A percentile compares a stretch with the other conserved stretches of the same genome.
Evolutionary conservation across 2,329 filamentous ascomycete genomes (phyloP).

Genomic region (Hansfordia pulvinata): DNA sequence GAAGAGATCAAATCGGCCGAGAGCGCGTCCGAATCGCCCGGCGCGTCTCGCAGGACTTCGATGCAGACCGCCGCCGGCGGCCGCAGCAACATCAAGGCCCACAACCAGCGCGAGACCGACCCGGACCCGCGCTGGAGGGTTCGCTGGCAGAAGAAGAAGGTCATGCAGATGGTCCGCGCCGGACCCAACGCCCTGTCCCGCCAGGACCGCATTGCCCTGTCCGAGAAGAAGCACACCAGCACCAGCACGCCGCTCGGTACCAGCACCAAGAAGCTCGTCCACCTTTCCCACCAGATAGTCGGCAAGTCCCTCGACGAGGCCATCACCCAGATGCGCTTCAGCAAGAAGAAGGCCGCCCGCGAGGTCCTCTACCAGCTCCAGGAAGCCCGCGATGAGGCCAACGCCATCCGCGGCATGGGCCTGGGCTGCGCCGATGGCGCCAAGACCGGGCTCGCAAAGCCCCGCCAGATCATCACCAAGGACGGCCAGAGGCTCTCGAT

Average conservation of each 20-base stretch:
- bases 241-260: conserved; percentile 69
- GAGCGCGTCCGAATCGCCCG: conserved; percentile 5
- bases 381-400: conserved; percentile 66
- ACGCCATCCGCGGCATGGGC: conserved; percentile 77
- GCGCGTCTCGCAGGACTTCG: no score
- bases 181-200: conserved; percentile 54
- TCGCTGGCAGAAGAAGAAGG: conserved; percentile 72
- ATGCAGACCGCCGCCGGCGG: no score
- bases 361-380: conserved; percentile 72
- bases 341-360: conserved; percentile 79
- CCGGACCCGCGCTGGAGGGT: conserved; percentile 60
- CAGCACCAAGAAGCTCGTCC: conserved; percentile 80
- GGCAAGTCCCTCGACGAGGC: conserved; percentile 93
- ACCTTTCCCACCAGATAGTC: conserved; percentile 74
- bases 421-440: conserved; percentile 34
- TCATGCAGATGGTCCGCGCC: conserved; percentile 60
- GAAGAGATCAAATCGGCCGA: conserved; percentile 31
- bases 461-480: conserved; percentile 55
- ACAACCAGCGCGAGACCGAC: conserved; percentile 53
- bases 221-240: conserved; percentile 38
- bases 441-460: conserved; percentile 22
- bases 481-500: conserved; percentile 61
- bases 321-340: conserved; percentile 88
- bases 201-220: conserved; percentile 52
- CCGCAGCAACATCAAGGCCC: conserved; percentile 30